phyloP scores from a whole-genome alignment of 2,329 filamentous ascomycete genomes.

The Blastomyces gilchristii region DNA sequence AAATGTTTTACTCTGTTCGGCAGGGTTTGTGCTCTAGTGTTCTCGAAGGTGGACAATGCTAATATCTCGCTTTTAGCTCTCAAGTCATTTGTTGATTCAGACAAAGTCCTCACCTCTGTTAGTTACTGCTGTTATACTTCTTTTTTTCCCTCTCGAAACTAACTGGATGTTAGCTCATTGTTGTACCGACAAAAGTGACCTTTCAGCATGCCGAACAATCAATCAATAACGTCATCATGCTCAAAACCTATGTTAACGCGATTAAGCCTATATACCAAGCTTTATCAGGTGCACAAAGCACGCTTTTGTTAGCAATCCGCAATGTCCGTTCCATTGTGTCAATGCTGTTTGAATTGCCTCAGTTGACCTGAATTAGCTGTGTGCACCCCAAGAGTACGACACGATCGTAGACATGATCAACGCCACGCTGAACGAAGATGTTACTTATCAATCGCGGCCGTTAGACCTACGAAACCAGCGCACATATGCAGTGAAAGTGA shows the following conservation, averaged over 20 bases:
- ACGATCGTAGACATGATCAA: conserved; percentile 56
- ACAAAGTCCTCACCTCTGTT: conserved; percentile 68
- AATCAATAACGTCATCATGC: conserved; percentile 74
- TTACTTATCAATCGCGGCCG: conserved; percentile 64
- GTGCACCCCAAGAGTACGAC: conserved; percentile 51
- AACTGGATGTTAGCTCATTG: conserved; percentile 52
- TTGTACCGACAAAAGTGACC: conserved; percentile 57
- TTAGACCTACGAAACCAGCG: conserved; percentile 83
- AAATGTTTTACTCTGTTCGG: conserved; percentile 69
- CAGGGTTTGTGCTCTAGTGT: conserved; percentile 44
- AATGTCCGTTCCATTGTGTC: conserved; percentile 34
- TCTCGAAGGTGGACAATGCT: not conserved
- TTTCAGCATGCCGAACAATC: conserved; percentile 65
- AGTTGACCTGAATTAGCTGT: conserved; percentile 40
- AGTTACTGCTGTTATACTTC: conserved; percentile 15
- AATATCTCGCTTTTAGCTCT: conserved; percentile 45
- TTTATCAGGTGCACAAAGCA: conserved; percentile 52
- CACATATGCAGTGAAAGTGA: conserved; percentile 73
- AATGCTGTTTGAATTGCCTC: not conserved
- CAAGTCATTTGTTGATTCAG: conserved; percentile 65
- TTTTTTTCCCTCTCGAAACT: not conserved
- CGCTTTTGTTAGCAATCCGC: conserved; percentile 57
- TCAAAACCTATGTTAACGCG: conserved; percentile 68
- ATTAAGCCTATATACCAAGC: conserved; percentile 59
- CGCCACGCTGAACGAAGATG: conserved; percentile 67